Percentiles rank a stretch among this genome's conserved stretches.
Conservation (phyloP, 495 filamentous ascomycete species). For the Neurospora sp. region DNA sequence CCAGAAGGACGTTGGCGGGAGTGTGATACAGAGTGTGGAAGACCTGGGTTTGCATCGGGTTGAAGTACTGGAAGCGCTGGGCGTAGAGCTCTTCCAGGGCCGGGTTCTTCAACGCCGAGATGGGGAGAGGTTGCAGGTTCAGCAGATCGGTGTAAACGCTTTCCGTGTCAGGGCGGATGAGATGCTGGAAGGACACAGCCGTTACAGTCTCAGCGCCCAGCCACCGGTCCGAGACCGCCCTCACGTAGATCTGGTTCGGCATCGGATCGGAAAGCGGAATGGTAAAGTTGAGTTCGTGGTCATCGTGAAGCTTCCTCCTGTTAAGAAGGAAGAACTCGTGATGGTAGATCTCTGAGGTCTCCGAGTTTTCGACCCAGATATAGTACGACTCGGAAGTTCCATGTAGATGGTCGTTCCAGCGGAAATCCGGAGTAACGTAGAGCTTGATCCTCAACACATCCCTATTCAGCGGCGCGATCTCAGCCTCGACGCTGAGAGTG, state of each 20-base stretch:
- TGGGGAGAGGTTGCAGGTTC: conserved; percentile 82
- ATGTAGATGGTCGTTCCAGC: conserved; percentile 93
- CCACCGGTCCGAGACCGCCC: conserved; percentile 92
- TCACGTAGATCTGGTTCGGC: conserved; percentile 90
- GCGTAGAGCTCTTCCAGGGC: conserved; percentile 80
- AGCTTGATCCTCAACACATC: conserved; percentile 87
- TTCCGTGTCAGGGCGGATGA: conserved; percentile 95
- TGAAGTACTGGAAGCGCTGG: conserved; percentile 87
- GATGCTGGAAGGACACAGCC: conserved; percentile 91
- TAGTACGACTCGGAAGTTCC: conserved; percentile 93
- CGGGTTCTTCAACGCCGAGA: conserved; percentile 80
- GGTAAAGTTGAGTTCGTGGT: conserved; percentile 95
- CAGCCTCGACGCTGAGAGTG: conserved; percentile 76
- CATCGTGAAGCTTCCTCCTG: conserved; percentile 79
- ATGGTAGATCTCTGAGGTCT: conserved; percentile 95
- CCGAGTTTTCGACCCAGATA: conserved; percentile 98
- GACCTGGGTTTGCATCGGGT: conserved; percentile 98
- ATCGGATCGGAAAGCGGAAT: conserved; percentile 90
- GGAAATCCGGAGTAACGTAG: conserved; percentile 77
- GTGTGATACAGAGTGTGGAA: conserved; percentile 95
- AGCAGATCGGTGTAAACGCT: conserved; percentile 92
- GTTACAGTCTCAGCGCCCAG: conserved; percentile 94
- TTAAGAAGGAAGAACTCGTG: conserved; percentile 94
- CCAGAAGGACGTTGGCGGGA: conserved; percentile 79
- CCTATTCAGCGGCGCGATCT: conserved; percentile 91